A percentile compares a stretch with the other conserved stretches of the same genome.
Conservation (phyloP, 148 eudicot genomes). For the Rheum nobile region DNA sequence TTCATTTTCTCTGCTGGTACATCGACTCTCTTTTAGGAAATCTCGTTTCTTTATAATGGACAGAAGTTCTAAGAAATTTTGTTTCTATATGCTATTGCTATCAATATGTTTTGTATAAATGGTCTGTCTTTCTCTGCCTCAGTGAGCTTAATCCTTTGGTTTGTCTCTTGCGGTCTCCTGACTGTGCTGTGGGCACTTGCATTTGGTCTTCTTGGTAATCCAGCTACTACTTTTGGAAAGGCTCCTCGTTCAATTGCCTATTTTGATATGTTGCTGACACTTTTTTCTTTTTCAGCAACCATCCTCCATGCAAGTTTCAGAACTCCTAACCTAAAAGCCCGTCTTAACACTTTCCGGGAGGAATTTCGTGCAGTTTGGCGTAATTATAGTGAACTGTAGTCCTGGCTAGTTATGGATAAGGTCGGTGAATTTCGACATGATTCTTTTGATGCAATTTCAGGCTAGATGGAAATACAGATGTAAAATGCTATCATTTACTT, state of each 20-base stretch:
- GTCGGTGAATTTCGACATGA: conserved; percentile 22
- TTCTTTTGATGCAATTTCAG: background rate
- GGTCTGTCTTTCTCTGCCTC: conserved; percentile 9
- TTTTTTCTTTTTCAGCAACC: conserved; percentile 34
- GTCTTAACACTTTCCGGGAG: conserved; percentile 91
- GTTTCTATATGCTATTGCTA: background rate
- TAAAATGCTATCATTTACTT: background rate
- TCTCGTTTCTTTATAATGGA: background rate
- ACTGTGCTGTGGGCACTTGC: conserved; percentile 68
- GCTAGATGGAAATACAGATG: background rate
- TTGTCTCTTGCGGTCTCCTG: conserved; percentile 74
- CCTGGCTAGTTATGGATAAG: conserved; percentile 13
- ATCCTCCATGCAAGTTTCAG: conserved; percentile 87
- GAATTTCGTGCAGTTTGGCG: conserved; percentile 99
- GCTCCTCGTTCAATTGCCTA: background rate
- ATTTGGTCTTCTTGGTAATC: conserved; percentile 64
- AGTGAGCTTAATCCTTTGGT: conserved; percentile 85
- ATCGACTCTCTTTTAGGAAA: conserved; percentile 1
- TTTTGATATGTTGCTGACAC: background rate
- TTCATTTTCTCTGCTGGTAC: conserved; percentile 50
- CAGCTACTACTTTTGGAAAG: background rate
- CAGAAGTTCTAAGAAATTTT: background rate
- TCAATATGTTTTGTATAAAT: background rate
- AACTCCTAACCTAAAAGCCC: conserved; percentile 95
- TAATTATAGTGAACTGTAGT: conserved; percentile 85